Evolutionary conservation across 116 monocot genomes (phyloP).

Genomic region (Trichopus zeylanicus): DNA sequence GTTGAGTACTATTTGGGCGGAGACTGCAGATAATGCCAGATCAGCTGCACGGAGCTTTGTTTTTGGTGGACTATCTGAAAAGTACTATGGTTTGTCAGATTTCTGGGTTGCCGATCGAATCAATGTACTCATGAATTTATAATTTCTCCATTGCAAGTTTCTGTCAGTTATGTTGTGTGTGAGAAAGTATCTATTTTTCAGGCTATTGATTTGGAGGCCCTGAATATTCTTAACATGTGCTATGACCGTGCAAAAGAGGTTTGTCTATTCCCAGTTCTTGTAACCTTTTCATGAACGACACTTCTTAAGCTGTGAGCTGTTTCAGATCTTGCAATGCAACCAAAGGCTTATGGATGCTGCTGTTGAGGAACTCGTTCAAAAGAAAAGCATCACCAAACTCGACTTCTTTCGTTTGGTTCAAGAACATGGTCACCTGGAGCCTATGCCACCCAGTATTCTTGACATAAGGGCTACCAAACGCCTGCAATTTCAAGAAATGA

Average conservation of each 20-base stretch:
- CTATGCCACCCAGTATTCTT: constrained; percentile 39
- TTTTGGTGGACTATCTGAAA: constrained; percentile 82
- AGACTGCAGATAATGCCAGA: constrained; percentile 82
- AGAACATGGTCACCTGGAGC: constrained; percentile 57
- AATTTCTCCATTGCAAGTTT: background rate
- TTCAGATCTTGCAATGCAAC: constrained; percentile 70
- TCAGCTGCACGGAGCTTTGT: constrained; percentile 77
- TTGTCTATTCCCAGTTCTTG: background rate
- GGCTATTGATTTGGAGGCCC: constrained; percentile 81
- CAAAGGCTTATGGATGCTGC: constrained; percentile 46
- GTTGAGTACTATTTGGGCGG: constrained; percentile 91
- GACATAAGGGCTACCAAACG: constrained; percentile 57
- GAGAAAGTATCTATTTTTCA: constrained; percentile 16
- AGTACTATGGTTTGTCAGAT: constrained; percentile 57
- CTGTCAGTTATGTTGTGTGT: background rate
- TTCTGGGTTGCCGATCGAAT: constrained; percentile 73
- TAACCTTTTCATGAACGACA: background rate
- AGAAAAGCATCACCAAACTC: constrained; percentile 72
- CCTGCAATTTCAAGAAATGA: constrained; percentile 50
- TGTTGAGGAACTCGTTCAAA: constrained; percentile 53
- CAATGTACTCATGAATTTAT: constrained; percentile 30
- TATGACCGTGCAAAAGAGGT: constrained; percentile 76
- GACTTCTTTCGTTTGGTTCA: constrained; percentile 66
- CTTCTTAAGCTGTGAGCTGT: background rate
- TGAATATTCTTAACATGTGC: constrained; percentile 54